Conservation (phyloP, 208 protist genomes). For the Leishmania martiniquensis region DNA sequence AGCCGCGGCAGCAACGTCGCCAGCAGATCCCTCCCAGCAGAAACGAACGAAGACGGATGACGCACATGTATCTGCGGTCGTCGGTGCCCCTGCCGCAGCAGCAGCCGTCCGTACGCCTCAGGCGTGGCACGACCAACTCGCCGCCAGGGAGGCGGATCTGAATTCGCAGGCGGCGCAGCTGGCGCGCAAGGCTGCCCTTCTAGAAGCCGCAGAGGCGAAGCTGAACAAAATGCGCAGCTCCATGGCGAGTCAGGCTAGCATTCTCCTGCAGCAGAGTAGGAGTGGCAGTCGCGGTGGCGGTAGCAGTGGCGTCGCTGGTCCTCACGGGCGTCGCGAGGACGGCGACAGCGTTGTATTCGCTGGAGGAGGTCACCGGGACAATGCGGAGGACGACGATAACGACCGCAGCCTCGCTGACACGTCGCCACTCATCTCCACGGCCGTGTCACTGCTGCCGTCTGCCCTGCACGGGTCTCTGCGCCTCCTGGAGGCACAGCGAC, state of each 20-base stretch:
- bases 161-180: slow-evolving; percentile 33
- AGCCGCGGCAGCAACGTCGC: not conserved
- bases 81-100: not conserved
- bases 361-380: not conserved
- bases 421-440: slow-evolving; percentile 25
- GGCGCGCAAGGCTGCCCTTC: slow-evolving; percentile 35
- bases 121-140: slow-evolving; percentile 25
- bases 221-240: slow-evolving; percentile 67
- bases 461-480: slow-evolving; percentile 25
- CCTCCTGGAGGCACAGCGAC: slow-evolving; percentile 11
- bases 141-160: slow-evolving; percentile 19
- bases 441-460: slow-evolving; percentile 25
- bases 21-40: not conserved
- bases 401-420: slow-evolving; percentile 18
- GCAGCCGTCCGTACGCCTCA: slow-evolving; percentile 3
- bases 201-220: slow-evolving; percentile 51
- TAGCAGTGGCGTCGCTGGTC: slow-evolving; percentile 7
- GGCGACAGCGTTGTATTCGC: not conserved
- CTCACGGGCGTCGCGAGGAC: not conserved
- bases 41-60: not conserved
- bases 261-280: slow-evolving; percentile 37
- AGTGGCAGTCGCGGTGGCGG: not conserved
- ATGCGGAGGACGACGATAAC: not conserved
- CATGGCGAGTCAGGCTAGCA: slow-evolving; percentile 63
- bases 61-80: not conserved